Conservation (phyloP, 2,329 filamentous ascomycete genomes). For the Colletotrichum costaricense region DNA sequence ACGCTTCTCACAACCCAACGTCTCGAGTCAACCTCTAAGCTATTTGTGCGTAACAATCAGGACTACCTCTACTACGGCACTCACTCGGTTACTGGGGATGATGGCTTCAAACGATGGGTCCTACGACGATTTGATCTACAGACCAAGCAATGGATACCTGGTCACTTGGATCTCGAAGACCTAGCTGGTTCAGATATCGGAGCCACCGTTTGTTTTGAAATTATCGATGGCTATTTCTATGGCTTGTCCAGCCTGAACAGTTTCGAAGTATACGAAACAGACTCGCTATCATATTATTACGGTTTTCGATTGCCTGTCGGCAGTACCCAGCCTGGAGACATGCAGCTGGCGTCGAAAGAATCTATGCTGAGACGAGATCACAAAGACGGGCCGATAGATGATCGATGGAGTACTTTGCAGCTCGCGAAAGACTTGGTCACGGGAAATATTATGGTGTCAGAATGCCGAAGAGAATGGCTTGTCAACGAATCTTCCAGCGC, state of each 20-base stretch:
- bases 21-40: constrained; percentile 60
- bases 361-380: constrained; percentile 75
- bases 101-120: constrained; percentile 72
- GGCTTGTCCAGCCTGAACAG: constrained; percentile 74
- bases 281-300: constrained; percentile 77
- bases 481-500: constrained; percentile 63
- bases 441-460: constrained; percentile 70
- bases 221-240: constrained; percentile 75
- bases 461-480: constrained; percentile 77
- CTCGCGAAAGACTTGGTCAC: constrained; percentile 70
- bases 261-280: constrained; percentile 70
- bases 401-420: constrained; percentile 77
- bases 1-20: constrained; percentile 53
- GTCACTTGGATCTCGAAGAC: constrained; percentile 64
- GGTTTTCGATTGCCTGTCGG: constrained; percentile 72
- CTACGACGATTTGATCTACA: constrained; percentile 64
- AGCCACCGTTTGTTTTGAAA: constrained; percentile 77
- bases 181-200: constrained; percentile 75
- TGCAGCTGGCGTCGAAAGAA: constrained; percentile 54
- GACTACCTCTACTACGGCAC: constrained; percentile 75
- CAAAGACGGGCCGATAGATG: constrained; percentile 77
- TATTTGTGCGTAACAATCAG: constrained; percentile 76
- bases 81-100: constrained; percentile 62
- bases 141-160: constrained; percentile 50
- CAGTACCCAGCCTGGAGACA: constrained; percentile 49